Conservation (phyloP, 1,139 yeast species). For the Hanseniaspora sp. region DNA sequence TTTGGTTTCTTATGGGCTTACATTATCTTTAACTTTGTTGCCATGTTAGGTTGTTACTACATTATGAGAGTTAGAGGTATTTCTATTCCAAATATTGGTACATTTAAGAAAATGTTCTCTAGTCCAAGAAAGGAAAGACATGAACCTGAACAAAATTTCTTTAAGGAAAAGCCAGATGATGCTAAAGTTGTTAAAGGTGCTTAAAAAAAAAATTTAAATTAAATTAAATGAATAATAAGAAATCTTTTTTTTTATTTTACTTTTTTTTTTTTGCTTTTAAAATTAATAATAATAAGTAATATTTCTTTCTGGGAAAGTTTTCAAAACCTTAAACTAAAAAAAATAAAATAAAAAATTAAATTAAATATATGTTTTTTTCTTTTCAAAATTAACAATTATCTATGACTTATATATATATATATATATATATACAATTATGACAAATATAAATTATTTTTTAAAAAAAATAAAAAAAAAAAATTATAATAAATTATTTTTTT, state of each 20-base stretch:
- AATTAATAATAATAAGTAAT: not conserved
- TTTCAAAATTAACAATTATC: too few species aligned
- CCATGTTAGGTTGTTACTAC: slow-evolving; percentile 35
- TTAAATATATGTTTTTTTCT: not conserved
- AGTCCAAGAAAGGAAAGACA: slow-evolving; percentile 35
- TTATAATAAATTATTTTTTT: too few species aligned
- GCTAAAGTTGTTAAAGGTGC: slow-evolving; percentile 24
- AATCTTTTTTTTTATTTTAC: not conserved
- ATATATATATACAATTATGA: not conserved
- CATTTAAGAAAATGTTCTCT: slow-evolving; percentile 30
- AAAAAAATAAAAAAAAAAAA: too few species aligned
- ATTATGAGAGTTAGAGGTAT: slow-evolving; percentile 30
- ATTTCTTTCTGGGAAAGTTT: not conserved
- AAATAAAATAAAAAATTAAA: not conserved
- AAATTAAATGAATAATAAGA: not conserved
- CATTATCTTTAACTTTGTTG: slow-evolving; percentile 37
- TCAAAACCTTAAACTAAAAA: not conserved
- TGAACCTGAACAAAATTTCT: slow-evolving; percentile 34
- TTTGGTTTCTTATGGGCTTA: slow-evolving; percentile 46
- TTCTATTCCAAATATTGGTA: slow-evolving; percentile 25
- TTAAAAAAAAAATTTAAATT: slow-evolving; percentile 19
- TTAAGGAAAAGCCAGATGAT: slow-evolving; percentile 32
- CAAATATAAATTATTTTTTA: not conserved
- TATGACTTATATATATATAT: not conserved
- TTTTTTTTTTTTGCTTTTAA: not conserved